These are phyloP conservation scores for Cyclostephanos invisitatus DNA, from an alignment of 108 stramenopile genomes.

Conservation along the genomic window DNA sequence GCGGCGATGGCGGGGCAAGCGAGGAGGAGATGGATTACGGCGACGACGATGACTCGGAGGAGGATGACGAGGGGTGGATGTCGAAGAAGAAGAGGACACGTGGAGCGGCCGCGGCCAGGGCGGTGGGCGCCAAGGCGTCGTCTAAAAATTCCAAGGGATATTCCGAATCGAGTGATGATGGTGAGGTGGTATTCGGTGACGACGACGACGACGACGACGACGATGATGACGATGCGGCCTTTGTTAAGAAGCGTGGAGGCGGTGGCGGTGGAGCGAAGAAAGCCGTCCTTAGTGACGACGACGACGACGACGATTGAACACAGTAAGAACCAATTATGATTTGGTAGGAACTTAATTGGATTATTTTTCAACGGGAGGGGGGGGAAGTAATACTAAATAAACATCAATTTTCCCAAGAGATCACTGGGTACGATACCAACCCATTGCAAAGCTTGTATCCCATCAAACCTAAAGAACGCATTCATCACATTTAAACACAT, in stretches of 20 bases:
- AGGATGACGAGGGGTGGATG: constrained; percentile 66
- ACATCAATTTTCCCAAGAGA: too few relatives aligned
- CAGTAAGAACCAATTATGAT: neutral
- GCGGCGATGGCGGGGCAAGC: constrained; percentile 59
- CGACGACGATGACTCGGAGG: constrained; percentile 67
- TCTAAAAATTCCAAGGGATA: constrained; percentile 28
- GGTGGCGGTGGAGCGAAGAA: constrained; percentile 35
- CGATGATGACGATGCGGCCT: constrained; percentile 41
- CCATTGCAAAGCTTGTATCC: too few relatives aligned
- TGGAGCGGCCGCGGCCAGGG: constrained; percentile 33
- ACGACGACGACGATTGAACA: constrained; percentile 57
- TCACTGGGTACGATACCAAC: too few relatives aligned
- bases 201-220: constrained; percentile 66
- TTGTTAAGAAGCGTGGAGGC: constrained; percentile 45
- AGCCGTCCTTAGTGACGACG: constrained; percentile 54
- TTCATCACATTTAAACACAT: neutral
- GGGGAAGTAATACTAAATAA: too few relatives aligned
- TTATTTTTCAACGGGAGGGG: neutral
- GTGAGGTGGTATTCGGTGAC: constrained; percentile 56
- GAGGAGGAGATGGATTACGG: constrained; percentile 68
- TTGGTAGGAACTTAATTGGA: neutral
- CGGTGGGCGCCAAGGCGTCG: constrained; percentile 21
- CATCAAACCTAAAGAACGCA: neutral
- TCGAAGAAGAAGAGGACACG: constrained; percentile 40
- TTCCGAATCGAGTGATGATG: constrained; percentile 59